phyloP scores from a whole-genome alignment of 139 green algal genomes.

The Yamagishiella unicocca region DNA sequence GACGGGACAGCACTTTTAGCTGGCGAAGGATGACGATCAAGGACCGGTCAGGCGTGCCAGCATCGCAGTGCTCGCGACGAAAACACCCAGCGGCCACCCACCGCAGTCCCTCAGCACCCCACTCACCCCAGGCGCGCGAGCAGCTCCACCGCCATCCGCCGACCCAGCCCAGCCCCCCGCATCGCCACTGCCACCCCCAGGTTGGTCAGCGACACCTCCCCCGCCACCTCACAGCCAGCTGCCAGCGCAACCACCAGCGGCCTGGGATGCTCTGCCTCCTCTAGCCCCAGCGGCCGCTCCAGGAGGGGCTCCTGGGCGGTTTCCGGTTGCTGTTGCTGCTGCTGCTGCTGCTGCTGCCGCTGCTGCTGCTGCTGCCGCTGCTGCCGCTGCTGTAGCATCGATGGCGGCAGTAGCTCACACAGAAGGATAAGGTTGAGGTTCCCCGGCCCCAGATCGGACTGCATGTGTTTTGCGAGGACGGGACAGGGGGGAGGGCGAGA shows the following conservation, averaged over 20 bases:
- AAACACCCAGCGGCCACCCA: not conserved
- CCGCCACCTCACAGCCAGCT: constrained; percentile 40
- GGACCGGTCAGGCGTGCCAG: not conserved
- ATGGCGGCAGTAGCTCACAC: not conserved
- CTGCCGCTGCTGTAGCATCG: not conserved
- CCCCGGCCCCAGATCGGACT: constrained; percentile 8
- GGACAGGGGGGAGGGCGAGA: not conserved
- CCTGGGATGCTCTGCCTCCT: not conserved
- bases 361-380: constrained; percentile 5
- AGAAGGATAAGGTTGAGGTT: constrained; percentile 24
- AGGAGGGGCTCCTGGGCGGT: no score
- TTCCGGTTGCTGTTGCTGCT: not conserved
- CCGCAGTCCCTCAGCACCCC: not conserved
- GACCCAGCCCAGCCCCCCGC: not conserved
- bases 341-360: not conserved
- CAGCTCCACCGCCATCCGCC: not conserved
- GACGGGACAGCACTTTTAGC: not conserved
- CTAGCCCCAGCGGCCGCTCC: not conserved
- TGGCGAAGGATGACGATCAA: not conserved
- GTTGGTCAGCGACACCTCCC: constrained; percentile 49
- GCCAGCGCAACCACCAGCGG: not conserved
- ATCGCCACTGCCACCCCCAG: not conserved
- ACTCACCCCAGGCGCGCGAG: constrained; percentile 23
- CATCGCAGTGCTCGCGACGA: no score
- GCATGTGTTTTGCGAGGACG: not conserved